Conservation (phyloP, 2,329 filamentous ascomycete genomes). For the Exophiala oligosperma region DNA sequence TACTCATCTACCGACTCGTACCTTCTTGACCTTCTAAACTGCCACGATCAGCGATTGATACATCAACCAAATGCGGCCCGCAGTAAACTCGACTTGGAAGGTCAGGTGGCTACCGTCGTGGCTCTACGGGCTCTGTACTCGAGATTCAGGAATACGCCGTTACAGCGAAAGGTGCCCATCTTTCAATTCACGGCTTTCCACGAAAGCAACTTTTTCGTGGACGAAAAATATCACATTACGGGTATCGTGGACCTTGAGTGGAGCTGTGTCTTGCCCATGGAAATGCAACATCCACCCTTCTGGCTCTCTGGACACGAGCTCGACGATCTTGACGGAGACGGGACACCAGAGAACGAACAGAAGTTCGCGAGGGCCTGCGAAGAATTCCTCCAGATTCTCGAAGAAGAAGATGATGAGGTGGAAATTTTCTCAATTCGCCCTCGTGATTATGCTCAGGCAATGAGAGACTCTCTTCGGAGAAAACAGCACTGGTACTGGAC, state of each 20-base stretch:
- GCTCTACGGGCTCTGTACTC: slow-evolving; percentile 31
- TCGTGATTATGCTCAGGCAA: slow-evolving; percentile 1
- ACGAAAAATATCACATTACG: slow-evolving; percentile 31
- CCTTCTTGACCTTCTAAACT: slow-evolving; percentile 29
- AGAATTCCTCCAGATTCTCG: slow-evolving; percentile 28
- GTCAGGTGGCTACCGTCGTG: slow-evolving; percentile 28
- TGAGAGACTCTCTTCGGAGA: slow-evolving; percentile 3
- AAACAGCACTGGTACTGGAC: slow-evolving; percentile 11
- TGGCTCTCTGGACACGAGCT: slow-evolving; percentile 29
- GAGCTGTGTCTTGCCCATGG: slow-evolving; percentile 31
- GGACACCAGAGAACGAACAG: not conserved
- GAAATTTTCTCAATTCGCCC: not conserved
- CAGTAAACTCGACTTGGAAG: slow-evolving; percentile 8
- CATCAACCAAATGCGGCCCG: slow-evolving; percentile 31
- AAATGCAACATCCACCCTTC: slow-evolving; percentile 28
- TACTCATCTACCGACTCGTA: slow-evolving; percentile 32
- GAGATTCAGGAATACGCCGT: slow-evolving; percentile 33
- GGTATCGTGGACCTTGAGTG: slow-evolving; percentile 30
- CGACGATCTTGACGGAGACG: slow-evolving; percentile 10
- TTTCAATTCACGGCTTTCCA: slow-evolving; percentile 2
- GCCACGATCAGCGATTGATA: slow-evolving; percentile 30
- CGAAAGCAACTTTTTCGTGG: slow-evolving; percentile 3
- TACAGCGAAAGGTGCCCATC: slow-evolving; percentile 37
- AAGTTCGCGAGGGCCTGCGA: slow-evolving; percentile 16
- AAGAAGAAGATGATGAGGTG: slow-evolving; percentile 28